Percentiles rank a stretch among this genome's conserved stretches.
Evolutionary conservation across 176 grass and related monocot species (phyloP).

Genomic region (Tuctoria greenei): DNA sequence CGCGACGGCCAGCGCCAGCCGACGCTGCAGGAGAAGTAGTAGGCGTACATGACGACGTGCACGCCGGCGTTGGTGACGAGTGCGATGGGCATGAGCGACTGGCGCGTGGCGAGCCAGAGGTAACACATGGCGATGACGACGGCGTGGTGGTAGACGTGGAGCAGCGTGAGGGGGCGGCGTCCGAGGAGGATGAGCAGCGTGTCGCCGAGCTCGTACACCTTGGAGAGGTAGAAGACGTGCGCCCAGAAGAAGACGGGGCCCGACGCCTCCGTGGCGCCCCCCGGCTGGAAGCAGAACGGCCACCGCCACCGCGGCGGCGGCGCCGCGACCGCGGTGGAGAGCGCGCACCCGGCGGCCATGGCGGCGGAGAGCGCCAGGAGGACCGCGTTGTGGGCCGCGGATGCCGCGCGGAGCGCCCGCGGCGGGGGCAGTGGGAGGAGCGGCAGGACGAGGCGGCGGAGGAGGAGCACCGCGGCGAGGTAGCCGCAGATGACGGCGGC

Average conservation of each 20-base stretch:
- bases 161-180: slow-evolving; percentile 75
- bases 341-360: slow-evolving; percentile 67
- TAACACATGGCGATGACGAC: slow-evolving; percentile 88
- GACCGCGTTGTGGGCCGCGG: slow-evolving; percentile 63
- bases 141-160: slow-evolving; percentile 97
- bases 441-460: slow-evolving; percentile 55
- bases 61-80: slow-evolving; percentile 83
- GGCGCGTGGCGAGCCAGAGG: slow-evolving; percentile 76
- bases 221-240: slow-evolving; percentile 92
- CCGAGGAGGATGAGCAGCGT: slow-evolving; percentile 83
- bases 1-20: slow-evolving; percentile 62
- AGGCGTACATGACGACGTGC: slow-evolving; percentile 87
- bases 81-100: slow-evolving; percentile 77
- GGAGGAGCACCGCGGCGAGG: slow-evolving; percentile 64
- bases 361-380: slow-evolving; percentile 65
- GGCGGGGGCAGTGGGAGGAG: slow-evolving; percentile 37
- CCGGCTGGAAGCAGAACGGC: slow-evolving; percentile 79
- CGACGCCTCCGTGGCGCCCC: slow-evolving; percentile 34
- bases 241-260: slow-evolving; percentile 93
- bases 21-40: slow-evolving; percentile 78
- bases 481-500: slow-evolving; percentile 55
- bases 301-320: slow-evolving; percentile 33
- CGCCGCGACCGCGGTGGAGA: slow-evolving; percentile 51
- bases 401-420: slow-evolving; percentile 44
- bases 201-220: slow-evolving; percentile 87